These are phyloP conservation scores for Fraxinus latifolia DNA, from an alignment of 305 asterid species.

Conservation along the genomic window DNA sequence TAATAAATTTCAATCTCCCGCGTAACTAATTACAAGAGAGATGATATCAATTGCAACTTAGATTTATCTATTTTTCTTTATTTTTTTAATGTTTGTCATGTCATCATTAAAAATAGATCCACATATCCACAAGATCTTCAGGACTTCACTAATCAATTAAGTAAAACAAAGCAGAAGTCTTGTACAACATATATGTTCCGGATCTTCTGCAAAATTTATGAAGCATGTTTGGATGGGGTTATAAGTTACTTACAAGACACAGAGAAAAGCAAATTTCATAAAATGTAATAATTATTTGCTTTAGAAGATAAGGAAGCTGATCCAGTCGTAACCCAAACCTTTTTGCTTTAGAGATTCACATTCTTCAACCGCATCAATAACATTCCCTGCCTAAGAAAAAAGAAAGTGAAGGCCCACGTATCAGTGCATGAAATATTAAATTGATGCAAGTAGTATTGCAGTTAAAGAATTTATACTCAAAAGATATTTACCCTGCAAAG, in stretches of 20 bases:
- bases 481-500: slow-evolving; percentile 62
- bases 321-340: slow-evolving; percentile 49
- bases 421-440: slow-evolving; percentile 9
- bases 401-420: slow-evolving; percentile 14
- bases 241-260: background rate
- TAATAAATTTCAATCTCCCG: background rate
- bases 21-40: background rate
- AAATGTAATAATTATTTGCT: background rate
- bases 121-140: background rate
- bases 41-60: background rate
- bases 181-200: background rate
- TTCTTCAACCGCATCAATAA: slow-evolving; percentile 63
- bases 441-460: slow-evolving; percentile 10
- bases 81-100: background rate
- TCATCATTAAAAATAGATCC: background rate
- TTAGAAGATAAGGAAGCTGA: slow-evolving; percentile 5
- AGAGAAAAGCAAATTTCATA: background rate
- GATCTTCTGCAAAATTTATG: background rate
- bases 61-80: background rate
- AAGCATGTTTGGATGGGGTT: background rate
- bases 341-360: slow-evolving; percentile 63
- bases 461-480: background rate
- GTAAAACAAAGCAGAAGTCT: background rate
- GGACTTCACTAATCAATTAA: background rate
- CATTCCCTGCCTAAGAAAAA: slow-evolving; percentile 68